Evolutionary conservation across 768 basidiomycete species (phyloP).

Genomic region (Boletus pseudo-olivaceus): DNA sequence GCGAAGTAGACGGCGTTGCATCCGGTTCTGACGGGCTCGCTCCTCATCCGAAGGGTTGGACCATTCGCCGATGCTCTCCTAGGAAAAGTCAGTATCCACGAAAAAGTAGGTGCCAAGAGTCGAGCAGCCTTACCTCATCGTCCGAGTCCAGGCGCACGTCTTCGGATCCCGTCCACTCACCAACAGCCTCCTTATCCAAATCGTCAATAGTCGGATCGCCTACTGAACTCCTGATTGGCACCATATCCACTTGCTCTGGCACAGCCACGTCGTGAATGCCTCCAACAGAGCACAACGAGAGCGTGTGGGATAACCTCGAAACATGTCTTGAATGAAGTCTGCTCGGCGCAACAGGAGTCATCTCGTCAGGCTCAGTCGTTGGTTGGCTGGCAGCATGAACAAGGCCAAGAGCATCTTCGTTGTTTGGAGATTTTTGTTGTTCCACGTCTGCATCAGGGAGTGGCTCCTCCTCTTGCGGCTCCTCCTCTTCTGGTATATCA

Average conservation of each 20-base stretch:
- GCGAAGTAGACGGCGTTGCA: slow-evolving; percentile 60
- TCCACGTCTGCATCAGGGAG: slow-evolving; percentile 28
- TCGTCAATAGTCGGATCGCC: slow-evolving; percentile 35
- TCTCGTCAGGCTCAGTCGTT: slow-evolving; percentile 36
- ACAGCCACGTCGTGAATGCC: slow-evolving; percentile 40
- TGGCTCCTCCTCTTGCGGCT: slow-evolving; percentile 49
- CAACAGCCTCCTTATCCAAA: slow-evolving; percentile 41
- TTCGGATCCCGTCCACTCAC: slow-evolving; percentile 84
- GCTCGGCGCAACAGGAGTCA: slow-evolving; percentile 48
- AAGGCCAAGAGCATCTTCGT: slow-evolving; percentile 26
- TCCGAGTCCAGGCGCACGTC: slow-evolving; percentile 60
- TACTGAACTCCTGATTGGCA: slow-evolving; percentile 31
- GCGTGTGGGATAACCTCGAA: slow-evolving; percentile 62
- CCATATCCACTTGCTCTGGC: slow-evolving; percentile 24
- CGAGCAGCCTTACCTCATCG: slow-evolving; percentile 53
- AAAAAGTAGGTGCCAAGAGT: not conserved
- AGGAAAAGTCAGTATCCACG: slow-evolving; percentile 8
- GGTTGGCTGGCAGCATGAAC: slow-evolving; percentile 23
- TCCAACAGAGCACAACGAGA: slow-evolving; percentile 63
- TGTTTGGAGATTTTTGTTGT: slow-evolving; percentile 41
- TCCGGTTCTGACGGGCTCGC: slow-evolving; percentile 63
- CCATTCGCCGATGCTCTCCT: slow-evolving; percentile 82
- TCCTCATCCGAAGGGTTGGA: slow-evolving; percentile 92
- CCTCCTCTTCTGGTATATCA: slow-evolving; percentile 74
- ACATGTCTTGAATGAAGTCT: slow-evolving; percentile 65